Evolutionary conservation across 768 basidiomycete species (phyloP), one percentile per base, ranked within the genome.

Genomic region (Suillus clintonianus): DNA sequence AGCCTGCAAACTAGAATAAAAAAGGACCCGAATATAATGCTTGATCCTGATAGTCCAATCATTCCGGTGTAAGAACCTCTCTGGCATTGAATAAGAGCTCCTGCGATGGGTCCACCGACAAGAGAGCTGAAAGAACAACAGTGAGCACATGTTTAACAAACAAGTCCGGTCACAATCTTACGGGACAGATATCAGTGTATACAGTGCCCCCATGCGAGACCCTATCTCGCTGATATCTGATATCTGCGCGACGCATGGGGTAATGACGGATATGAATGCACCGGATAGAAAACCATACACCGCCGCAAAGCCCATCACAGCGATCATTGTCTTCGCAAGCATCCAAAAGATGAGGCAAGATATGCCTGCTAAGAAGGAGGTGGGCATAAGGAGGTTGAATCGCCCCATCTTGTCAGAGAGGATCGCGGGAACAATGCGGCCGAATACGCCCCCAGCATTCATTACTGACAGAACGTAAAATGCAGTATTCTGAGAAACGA

Each of bases 111-210:
- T 2, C 85, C 86, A 11, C 90, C 89, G 34, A 87, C 74, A 24
- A 91, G 78, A 1, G 89, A 82, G 32, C 89, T 91, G 62, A 36
- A 36, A 45, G 41, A 53, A 22, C 4, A 39, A 19, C 17, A 9
- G 58, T 43, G 48, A 34, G 50, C 30, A 19, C 45, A 62, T 41
- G 65, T 59, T 27, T 2, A 27, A n/a, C n/a, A n/a, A 22, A 43
- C 22, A 8, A 47, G 22, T 15, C 24, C 17, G 4, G 27, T 10
- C 11, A n/a, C 37, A 5, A 5, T 88, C 89, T 81, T 74, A 91
- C 89, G 89, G 88, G 43, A 90, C 79, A 0, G 89, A 86, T 24
- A 89, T 85, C 15, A 89, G 74, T 22, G 80, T 86, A 69, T 90
- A 91, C 47, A 90, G 70, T 64, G 86, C 76, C 22, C 90, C 90